Percentiles rank a stretch among this genome's conserved stretches.
Conservation (phyloP, 2,329 filamentous ascomycete species). For the Gaeumannomyces tritici region DNA sequence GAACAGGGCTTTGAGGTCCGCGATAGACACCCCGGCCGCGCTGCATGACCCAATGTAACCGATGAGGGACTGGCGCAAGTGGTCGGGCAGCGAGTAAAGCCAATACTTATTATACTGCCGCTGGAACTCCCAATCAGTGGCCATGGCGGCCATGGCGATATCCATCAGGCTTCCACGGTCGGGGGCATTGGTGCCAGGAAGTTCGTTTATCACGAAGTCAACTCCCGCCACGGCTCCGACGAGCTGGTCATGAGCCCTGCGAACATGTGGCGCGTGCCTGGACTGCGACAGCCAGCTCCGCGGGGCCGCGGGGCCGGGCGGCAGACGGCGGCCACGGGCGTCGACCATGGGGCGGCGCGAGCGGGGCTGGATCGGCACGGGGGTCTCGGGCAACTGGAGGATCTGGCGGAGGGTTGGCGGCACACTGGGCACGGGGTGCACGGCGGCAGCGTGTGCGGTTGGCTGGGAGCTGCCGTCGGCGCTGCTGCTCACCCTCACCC, state of each 20-base stretch:
- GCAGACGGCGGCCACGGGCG: constrained; percentile 37
- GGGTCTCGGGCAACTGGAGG: constrained; percentile 49
- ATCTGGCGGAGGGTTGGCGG: constrained; percentile 50
- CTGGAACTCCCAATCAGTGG: constrained; percentile 44
- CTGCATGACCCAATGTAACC: constrained; percentile 36
- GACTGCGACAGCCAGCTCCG: constrained; percentile 42
- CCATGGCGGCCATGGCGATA: constrained; percentile 38
- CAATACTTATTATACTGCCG: constrained; percentile 46
- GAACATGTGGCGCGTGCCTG: constrained; percentile 12
- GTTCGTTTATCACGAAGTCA: constrained; percentile 2
- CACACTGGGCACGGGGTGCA: constrained; percentile 34
- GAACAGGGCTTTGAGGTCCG: constrained; percentile 40
- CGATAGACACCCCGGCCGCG: constrained; percentile 34
- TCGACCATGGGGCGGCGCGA: constrained; percentile 30
- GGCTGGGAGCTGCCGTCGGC: not conserved
- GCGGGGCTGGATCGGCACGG: constrained; percentile 36
- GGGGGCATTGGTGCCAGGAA: constrained; percentile 37
- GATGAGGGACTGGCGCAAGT: constrained; percentile 41
- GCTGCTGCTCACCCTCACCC: constrained; percentile 23
- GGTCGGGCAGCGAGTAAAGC: constrained; percentile 43
- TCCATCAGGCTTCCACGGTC: constrained; percentile 39
- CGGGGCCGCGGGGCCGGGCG: constrained; percentile 50
- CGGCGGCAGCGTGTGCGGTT: constrained; percentile 2
- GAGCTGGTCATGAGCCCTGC: constrained; percentile 1
- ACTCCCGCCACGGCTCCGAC: not conserved